Conservation (phyloP, 805 yeast genomes). For the Priceomyces castillae region DNA sequence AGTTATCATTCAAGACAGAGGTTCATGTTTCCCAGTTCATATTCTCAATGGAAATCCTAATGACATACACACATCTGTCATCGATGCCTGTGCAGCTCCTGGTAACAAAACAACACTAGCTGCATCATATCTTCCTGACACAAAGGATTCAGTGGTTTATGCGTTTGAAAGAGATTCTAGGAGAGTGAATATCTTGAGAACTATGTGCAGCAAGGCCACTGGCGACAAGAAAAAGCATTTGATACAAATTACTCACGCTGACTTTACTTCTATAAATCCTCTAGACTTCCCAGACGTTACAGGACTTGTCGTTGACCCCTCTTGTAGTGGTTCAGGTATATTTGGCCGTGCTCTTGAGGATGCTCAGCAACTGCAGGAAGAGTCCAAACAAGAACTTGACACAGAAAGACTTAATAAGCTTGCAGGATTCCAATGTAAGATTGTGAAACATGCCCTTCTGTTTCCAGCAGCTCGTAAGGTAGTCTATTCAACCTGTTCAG, state of each 20-base stretch:
- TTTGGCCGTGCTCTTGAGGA: constrained; percentile 81
- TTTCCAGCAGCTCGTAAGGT: constrained; percentile 76
- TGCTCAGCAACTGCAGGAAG: constrained; percentile 38
- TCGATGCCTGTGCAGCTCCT: constrained; percentile 98
- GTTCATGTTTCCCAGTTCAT: constrained; percentile 93
- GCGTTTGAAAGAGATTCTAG: constrained; percentile 87
- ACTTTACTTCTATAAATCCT: constrained; percentile 63
- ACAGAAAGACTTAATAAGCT: constrained; percentile 66
- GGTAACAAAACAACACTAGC: constrained; percentile 96
- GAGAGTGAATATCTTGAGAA: constrained; percentile 65
- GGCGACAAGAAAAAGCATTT: constrained; percentile 24
- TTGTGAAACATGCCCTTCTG: constrained; percentile 81
- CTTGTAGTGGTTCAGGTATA: constrained; percentile 97
- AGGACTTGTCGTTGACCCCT: constrained; percentile 90
- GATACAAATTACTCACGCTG: constrained; percentile 56
- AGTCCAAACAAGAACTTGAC: constrained; percentile 44
- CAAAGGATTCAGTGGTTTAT: constrained; percentile 43
- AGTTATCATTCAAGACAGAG: constrained; percentile 90
- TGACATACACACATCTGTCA: constrained; percentile 54
- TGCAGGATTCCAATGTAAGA: constrained; percentile 82
- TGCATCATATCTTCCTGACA: constrained; percentile 58
- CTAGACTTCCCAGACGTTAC: constrained; percentile 60
- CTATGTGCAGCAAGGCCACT: constrained; percentile 75
- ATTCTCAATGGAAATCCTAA: constrained; percentile 58
- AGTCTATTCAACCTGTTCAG: constrained; percentile 93